Base-by-base conservation (phyloP, 1,284 basidiomycete genomes). In the Cutaneotrichosporon sp. region DNA sequence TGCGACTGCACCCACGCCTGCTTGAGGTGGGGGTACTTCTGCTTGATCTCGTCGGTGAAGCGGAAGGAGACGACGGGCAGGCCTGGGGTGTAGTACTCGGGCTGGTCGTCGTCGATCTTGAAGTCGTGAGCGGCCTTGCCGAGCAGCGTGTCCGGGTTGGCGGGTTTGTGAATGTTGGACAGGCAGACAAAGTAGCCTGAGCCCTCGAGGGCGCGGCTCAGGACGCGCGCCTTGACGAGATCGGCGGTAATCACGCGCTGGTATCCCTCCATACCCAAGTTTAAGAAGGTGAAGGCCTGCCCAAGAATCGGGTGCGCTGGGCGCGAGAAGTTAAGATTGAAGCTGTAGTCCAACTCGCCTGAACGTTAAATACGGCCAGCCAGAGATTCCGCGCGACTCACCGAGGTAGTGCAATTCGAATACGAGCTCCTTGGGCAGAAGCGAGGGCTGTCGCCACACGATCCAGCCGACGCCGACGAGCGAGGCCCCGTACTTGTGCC, bases 281-380 rank as follows among this genome's bases (percentile, higher is more conserved):
- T 89, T 47, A 94, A 74, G 75, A 93, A 86, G 78, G 92, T 95
- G 84, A 92, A 97, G 81, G 95, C 92, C 78, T 95, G 92, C 1
- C 87, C 90, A 54, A 97, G 88, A 72, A 98, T 90, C 3, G 11
- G 94, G 91, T 45, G 91, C 86, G 25, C 73, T 0, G 77, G 92
- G 10, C 94, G 87, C 47, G 90, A 92, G 78, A 98, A 98, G 83
- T 98, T 97, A 72, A 97, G 85, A 25, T 92, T 95, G 83, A 95
- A 97, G 0, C 88, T 83, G 72, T 86, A 86, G 69, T 87, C 85
- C 59, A 84, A 82, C 68, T 76, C 70, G 36, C n/a, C n/a, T n/a
- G n/a, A n/a, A n/a, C n/a, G n/a, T n/a, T n/a, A n/a, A n/a, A n/a
- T n/a, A n/a, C n/a, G n/a, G n/a, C n/a, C n/a, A n/a, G n/a, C n/a